Conservation (phyloP, 345 rosid species). For the Hevea brasiliensis region DNA sequence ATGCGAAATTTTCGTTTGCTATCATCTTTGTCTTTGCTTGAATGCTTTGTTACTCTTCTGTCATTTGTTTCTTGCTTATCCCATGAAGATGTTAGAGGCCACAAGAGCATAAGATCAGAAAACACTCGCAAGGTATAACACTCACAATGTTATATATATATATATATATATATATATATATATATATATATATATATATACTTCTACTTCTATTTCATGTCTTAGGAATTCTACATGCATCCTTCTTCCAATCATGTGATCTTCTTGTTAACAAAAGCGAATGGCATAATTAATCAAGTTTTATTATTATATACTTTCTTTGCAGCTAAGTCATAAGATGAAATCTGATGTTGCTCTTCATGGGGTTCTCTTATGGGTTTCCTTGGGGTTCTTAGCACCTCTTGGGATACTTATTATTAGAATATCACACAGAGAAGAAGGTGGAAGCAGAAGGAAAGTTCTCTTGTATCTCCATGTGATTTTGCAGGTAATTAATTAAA, state of each 20-base stretch:
- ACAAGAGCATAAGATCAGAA: slow-evolving; percentile 21
- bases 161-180: too few relatives aligned
- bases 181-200: too few relatives aligned
- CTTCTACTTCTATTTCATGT: too few relatives aligned
- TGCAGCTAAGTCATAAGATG: slow-evolving; percentile 50
- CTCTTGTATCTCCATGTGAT: slow-evolving; percentile 61
- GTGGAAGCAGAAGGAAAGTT: slow-evolving; percentile 38
- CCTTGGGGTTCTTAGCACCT: slow-evolving; percentile 82
- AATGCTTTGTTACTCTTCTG: slow-evolving; percentile 19
- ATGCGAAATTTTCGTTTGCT: slow-evolving; percentile 21
- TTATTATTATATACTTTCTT: background rate
- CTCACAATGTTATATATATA: too few relatives aligned
- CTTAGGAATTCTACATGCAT: too few relatives aligned
- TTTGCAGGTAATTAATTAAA: slow-evolving; percentile 38
- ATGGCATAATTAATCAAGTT: too few relatives aligned
- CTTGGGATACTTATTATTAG: slow-evolving; percentile 67
- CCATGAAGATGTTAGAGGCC: slow-evolving; percentile 19
- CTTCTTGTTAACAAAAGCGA: too few relatives aligned
- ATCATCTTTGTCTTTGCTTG: background rate
- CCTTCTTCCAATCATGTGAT: too few relatives aligned
- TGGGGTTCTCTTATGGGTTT: slow-evolving; percentile 76
- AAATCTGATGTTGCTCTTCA: slow-evolving; percentile 55
- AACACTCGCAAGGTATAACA: slow-evolving; percentile 39
- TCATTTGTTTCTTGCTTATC: slow-evolving; percentile 33
- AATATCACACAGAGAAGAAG: slow-evolving; percentile 51